Conservation (phyloP, 257 asterid species). For the Avicennia marina region DNA sequence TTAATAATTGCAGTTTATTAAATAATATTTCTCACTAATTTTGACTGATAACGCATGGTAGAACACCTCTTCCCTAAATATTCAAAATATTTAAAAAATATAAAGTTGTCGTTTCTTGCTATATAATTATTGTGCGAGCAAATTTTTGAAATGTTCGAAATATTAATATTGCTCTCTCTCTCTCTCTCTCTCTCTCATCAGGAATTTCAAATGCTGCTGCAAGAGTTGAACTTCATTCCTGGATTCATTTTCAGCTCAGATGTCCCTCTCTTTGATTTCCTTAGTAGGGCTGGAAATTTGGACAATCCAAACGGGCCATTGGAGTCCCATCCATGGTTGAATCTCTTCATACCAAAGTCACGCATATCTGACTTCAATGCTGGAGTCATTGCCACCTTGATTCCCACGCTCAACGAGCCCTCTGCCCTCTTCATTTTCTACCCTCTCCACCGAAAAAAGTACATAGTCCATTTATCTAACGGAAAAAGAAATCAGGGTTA, state of each 20-base stretch:
- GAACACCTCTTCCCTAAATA: no score
- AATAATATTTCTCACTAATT: no score
- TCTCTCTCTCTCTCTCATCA: neutral
- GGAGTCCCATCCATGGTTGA: conserved; percentile 81
- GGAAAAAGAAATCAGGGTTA: no score
- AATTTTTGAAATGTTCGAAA: no score
- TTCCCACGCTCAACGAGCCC: conserved; percentile 38
- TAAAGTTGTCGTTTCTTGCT: no score
- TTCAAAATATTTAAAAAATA: no score
- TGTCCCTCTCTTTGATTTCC: conserved; percentile 21
- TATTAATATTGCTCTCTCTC: no score
- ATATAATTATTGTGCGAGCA: no score
- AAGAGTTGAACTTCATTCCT: conserved; percentile 24
- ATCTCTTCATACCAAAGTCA: conserved; percentile 70
- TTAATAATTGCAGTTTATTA: no score
- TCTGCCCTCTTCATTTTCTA: conserved; percentile 50
- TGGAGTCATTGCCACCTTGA: conserved; percentile 47
- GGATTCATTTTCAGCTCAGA: conserved; percentile 22
- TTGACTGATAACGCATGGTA: no score
- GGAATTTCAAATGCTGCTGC: conserved; percentile 29
- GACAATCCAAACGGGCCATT: conserved; percentile 21
- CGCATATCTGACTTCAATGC: conserved; percentile 47
- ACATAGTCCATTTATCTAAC: neutral
- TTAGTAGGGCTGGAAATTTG: conserved; percentile 22
- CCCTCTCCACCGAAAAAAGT: conserved; percentile 52